Percentiles rank a stretch among this genome's conserved stretches.
phyloP scores from a whole-genome alignment of 2,329 filamentous ascomycete species.

The Fusarium sp. region DNA sequence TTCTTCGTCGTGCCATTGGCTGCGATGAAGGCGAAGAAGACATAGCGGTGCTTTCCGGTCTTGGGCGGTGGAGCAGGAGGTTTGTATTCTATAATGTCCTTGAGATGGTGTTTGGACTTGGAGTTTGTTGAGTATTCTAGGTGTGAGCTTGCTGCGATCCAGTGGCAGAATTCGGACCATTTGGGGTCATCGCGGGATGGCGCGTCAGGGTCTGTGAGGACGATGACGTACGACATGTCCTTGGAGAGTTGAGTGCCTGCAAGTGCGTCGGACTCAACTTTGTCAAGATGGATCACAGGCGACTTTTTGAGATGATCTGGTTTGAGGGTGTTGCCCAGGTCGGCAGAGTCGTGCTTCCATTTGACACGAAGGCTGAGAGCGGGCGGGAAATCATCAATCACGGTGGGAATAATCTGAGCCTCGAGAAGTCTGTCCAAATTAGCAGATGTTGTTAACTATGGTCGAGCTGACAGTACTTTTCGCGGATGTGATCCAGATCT shows the following conservation, averaged over 20 bases:
- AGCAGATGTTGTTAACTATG: accelerated
- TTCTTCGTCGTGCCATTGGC: slow-evolving; percentile 27
- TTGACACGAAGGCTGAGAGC: slow-evolving; percentile 7
- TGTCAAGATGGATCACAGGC: not conserved
- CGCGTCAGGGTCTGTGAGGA: slow-evolving; percentile 34
- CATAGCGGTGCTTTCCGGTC: slow-evolving; percentile 35
- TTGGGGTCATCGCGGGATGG: slow-evolving; percentile 32
- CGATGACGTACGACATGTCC: slow-evolving; percentile 9
- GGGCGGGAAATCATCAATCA: slow-evolving; percentile 33
- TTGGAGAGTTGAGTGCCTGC: not conserved
- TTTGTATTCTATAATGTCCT: slow-evolving; percentile 29
- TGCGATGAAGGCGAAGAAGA: slow-evolving; percentile 31
- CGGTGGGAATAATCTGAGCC: slow-evolving; percentile 27
- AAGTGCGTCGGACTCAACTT: not conserved
- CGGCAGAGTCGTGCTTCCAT: slow-evolving; percentile 23
- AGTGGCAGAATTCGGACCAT: slow-evolving; percentile 38
- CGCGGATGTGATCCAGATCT: not conserved
- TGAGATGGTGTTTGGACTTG: not conserved
- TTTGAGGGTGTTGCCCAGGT: slow-evolving; percentile 26
- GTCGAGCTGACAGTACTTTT: not conserved
- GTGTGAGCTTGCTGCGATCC: slow-evolving; percentile 15
- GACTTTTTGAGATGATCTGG: slow-evolving; percentile 5
- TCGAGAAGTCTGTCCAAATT: not conserved
- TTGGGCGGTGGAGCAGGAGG: slow-evolving; percentile 28
- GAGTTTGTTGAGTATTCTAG: not conserved